These are phyloP conservation scores for Austroboletus novae-zelandiae DNA, from an alignment of 1,284 basidiomycete species.

Conservation along the genomic window DNA sequence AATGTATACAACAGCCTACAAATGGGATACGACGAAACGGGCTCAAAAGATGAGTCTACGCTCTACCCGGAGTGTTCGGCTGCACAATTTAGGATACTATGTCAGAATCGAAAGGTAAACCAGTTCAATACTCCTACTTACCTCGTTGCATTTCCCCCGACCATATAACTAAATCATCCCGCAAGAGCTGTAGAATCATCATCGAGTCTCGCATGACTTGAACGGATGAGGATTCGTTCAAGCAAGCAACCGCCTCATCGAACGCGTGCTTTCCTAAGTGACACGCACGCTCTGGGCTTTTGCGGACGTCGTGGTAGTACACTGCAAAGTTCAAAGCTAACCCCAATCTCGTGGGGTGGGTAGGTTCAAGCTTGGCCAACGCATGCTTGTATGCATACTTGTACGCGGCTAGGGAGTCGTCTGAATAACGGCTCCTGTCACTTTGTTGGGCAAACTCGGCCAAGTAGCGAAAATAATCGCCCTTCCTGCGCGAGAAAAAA, in stretches of 20 bases:
- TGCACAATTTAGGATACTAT: slow-evolving; percentile 9
- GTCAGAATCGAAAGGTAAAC: slow-evolving; percentile 10
- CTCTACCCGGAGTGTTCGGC: slow-evolving; percentile 26
- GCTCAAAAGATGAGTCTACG: background rate
- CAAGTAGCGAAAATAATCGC: slow-evolving; percentile 69
- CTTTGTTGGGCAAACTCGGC: slow-evolving; percentile 57
- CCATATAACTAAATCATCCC: slow-evolving; percentile 67
- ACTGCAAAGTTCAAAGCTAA: slow-evolving; percentile 96
- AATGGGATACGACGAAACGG: slow-evolving; percentile 3
- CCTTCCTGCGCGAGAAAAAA: slow-evolving; percentile 45
- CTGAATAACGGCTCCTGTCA: slow-evolving; percentile 48
- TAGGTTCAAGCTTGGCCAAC: slow-evolving; percentile 51
- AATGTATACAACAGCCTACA: slow-evolving; percentile 9
- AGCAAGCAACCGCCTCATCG: slow-evolving; percentile 59
- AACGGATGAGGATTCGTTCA: slow-evolving; percentile 40
- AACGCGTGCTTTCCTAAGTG: slow-evolving; percentile 81
- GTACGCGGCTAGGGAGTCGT: slow-evolving; percentile 60
- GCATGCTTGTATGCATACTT: slow-evolving; percentile 68
- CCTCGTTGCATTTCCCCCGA: slow-evolving; percentile 51
- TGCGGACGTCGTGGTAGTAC: slow-evolving; percentile 94
- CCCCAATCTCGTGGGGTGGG: slow-evolving; percentile 77
- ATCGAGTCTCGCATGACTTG: slow-evolving; percentile 58
- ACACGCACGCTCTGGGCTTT: slow-evolving; percentile 89
- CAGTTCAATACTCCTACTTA: slow-evolving; percentile 22
- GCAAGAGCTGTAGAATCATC: slow-evolving; percentile 63